Conservation (phyloP, 202 grass and related monocot genomes). For the Zizania palustris region DNA sequence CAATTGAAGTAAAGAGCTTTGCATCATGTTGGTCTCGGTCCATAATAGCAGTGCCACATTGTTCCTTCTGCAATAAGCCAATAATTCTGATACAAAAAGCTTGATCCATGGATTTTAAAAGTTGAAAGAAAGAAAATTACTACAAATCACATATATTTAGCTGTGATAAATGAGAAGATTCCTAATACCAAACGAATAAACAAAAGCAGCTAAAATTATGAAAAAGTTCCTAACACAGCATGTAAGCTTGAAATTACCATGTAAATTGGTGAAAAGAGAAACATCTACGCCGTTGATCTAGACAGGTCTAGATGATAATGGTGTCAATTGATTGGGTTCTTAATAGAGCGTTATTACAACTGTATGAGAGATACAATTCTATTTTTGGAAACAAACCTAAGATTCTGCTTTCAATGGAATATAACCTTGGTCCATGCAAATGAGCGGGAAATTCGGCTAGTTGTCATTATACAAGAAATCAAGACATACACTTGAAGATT, state of each 20-base stretch:
- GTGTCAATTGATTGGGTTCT: not conserved
- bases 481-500: not conserved
- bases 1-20: slow-evolving; percentile 18
- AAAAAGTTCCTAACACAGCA: slow-evolving; percentile 7
- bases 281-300: not conserved
- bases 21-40: slow-evolving; percentile 3
- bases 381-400: not conserved
- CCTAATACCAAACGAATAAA: slow-evolving; percentile 7
- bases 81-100: slow-evolving; percentile 4
- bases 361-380: not conserved
- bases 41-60: slow-evolving; percentile 21
- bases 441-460: not conserved
- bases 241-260: not conserved
- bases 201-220: slow-evolving; percentile 8
- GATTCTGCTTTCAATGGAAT: not conserved
- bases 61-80: not conserved
- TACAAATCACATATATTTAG: slow-evolving; percentile 12
- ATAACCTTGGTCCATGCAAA: not conserved
- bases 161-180: slow-evolving; percentile 10
- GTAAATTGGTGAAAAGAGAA: not conserved
- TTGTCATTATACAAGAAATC: not conserved
- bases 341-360: not conserved
- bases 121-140: slow-evolving; percentile 14
- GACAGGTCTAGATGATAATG: not conserved
- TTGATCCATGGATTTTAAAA: not conserved